phyloP scores from a whole-genome alignment of 2,329 filamentous ascomycete species.

The Rachicladosporium sp. region DNA sequence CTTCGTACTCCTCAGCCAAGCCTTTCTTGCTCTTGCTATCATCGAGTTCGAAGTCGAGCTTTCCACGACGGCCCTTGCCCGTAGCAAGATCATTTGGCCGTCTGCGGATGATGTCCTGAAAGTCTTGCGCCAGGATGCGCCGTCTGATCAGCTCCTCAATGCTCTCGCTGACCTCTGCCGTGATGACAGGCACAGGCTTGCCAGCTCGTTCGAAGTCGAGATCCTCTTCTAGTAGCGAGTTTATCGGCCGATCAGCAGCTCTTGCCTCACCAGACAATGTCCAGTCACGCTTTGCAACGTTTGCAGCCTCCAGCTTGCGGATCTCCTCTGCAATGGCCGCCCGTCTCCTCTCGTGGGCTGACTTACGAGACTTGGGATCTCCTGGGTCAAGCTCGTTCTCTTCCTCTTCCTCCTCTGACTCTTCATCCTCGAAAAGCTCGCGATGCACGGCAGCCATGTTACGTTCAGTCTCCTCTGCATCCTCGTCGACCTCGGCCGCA shows the following conservation, averaged over 20 bases:
- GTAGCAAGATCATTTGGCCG: slow-evolving; percentile 61
- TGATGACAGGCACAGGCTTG: slow-evolving; percentile 90
- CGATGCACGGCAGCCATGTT: slow-evolving; percentile 79
- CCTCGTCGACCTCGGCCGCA: slow-evolving; percentile 29
- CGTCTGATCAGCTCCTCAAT: slow-evolving; percentile 93
- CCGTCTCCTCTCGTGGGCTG: slow-evolving; percentile 75
- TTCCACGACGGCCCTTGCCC: slow-evolving; percentile 54
- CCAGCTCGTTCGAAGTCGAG: slow-evolving; percentile 91
- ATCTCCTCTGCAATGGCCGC: slow-evolving; percentile 84
- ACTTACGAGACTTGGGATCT: slow-evolving; percentile 61
- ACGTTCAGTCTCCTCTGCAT: slow-evolving; percentile 55
- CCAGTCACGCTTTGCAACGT: slow-evolving; percentile 85
- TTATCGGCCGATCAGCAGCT: slow-evolving; percentile 68
- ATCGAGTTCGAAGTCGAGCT: slow-evolving; percentile 57
- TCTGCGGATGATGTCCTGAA: slow-evolving; percentile 79
- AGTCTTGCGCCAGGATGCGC: slow-evolving; percentile 77
- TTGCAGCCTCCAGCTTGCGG: slow-evolving; percentile 75
- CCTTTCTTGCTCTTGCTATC: slow-evolving; percentile 79
- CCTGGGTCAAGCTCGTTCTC: slow-evolving; percentile 54
- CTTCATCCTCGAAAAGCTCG: slow-evolving; percentile 80
- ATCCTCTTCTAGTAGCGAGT: slow-evolving; percentile 88
- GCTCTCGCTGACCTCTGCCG: slow-evolving; percentile 75
- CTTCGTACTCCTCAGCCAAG: slow-evolving; percentile 86
- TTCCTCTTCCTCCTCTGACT: slow-evolving; percentile 46
- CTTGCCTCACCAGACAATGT: slow-evolving; percentile 80